Conservation (phyloP, 2,329 filamentous ascomycete genomes). For the Cladosporium halotolerans region DNA sequence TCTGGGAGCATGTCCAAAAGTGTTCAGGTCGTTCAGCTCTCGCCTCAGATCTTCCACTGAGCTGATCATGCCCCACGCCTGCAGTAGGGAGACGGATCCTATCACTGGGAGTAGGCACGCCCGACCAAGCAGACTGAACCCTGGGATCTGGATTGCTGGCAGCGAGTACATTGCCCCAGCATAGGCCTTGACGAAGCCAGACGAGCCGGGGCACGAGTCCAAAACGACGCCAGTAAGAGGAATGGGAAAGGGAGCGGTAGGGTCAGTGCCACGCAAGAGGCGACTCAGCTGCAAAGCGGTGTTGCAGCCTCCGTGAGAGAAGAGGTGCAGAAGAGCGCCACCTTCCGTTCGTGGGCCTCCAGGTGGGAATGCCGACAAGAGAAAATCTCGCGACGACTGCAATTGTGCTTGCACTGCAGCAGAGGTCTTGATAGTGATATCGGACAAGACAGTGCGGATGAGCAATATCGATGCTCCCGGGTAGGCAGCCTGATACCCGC, state of each 20-base stretch:
- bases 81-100: neutral
- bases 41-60: conserved; percentile 1
- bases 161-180: neutral
- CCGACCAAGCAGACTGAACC: neutral
- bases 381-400: neutral
- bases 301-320: conserved; percentile 6
- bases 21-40: neutral
- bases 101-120: neutral
- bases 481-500: conserved; percentile 3
- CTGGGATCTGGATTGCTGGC: neutral
- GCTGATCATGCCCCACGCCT: neutral
- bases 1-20: neutral
- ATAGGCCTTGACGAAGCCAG: neutral
- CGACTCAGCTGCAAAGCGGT: conserved; percentile 6
- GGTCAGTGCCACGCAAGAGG: neutral
- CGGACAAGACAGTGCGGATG: conserved; percentile 7
- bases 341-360: neutral
- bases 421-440: conserved; percentile 1
- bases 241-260: neutral
- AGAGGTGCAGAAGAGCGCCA: conserved; percentile 1
- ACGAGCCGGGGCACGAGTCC: neutral
- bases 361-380: neutral
- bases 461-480: conserved; percentile 1
- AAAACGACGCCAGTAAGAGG: neutral
- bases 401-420: neutral